Base-by-base conservation (phyloP, 2,329 filamentous ascomycete genomes). In the Aspergillus sp. region DNA sequence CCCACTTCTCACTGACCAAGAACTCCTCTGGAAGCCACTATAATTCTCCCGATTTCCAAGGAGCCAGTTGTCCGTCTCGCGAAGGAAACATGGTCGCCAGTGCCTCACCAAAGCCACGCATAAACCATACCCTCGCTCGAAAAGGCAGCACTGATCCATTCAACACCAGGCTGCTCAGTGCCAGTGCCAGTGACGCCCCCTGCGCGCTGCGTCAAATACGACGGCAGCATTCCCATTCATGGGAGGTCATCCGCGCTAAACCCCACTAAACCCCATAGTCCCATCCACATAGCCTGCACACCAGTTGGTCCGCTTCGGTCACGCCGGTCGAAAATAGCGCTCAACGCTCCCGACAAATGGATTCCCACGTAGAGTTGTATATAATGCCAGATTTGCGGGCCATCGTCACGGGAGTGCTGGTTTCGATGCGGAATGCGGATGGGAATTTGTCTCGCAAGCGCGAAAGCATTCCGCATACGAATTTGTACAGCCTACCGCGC, bases 251-350 rank as follows among this genome's bases (percentile, higher is more conserved):
- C 70, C 1, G 59, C 53, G 12, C 65, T 70, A 20, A 64, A 66
- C 2, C 67, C 69, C 60, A 72, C 65, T 70, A 20, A 64, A 66
- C 2, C 67, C 69, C 60, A 72, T 72, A 30, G 66, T 70, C 0
- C 52, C 52, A 2, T 52, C 52, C 52, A 56, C 48, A 52, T 53
- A 6, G 37, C 37, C 25, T 53, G 44, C 5, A 53, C 39, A 1
- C 37, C 43, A 5, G 39, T 14, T 7, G 48, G 39, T 4, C 24
- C 7, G 2, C 45, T 45, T 47, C 48, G 53, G n/a, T 45, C 33
- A 13, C 48, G 29, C 2, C 35, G 34, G 2, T 44, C 51, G 27
- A 55, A 56, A 4, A 54, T 26, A 1, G 41, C 48, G 15, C 45
- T 39, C 17, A 55, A 22, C 0, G 44, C 43, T 2, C 49, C 49